Percentiles rank a stretch among this genome's conserved stretches.
Conservation (phyloP, 352 stramenopile genomes). For the Phytophthora idaei region DNA sequence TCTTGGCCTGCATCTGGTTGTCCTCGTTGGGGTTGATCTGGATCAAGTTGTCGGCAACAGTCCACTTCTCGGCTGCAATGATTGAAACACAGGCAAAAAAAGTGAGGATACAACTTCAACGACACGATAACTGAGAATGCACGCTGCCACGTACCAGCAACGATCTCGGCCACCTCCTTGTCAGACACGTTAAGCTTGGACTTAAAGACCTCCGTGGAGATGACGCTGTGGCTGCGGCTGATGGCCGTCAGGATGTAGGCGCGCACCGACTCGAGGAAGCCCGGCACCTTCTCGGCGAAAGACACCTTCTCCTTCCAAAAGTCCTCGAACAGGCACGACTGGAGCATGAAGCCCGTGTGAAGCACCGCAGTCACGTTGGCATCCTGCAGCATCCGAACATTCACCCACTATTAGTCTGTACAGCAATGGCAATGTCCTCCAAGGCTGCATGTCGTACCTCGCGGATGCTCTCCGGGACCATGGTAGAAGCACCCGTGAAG, state of each 20-base stretch:
- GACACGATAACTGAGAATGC: constrained; percentile 7
- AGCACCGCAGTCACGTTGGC: constrained; percentile 62
- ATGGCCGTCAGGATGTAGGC: constrained; percentile 79
- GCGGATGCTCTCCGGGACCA: constrained; percentile 71
- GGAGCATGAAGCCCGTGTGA: constrained; percentile 66
- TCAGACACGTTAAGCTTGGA: constrained; percentile 73
- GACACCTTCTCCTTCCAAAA: constrained; percentile 78
- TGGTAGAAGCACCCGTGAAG: constrained; percentile 74
- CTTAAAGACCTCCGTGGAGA: constrained; percentile 67
- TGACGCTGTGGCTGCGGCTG: constrained; percentile 72
- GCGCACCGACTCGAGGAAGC: constrained; percentile 76
- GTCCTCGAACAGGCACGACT: constrained; percentile 83
- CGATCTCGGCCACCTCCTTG: constrained; percentile 60
- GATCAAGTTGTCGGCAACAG: constrained; percentile 54
- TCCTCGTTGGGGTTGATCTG: constrained; percentile 74
- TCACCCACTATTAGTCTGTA: constrained; percentile 7
- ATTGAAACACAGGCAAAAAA: constrained; percentile 4
- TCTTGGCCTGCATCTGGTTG: constrained; percentile 89
- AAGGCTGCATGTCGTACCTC: constrained; percentile 44
- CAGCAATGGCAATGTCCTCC: background rate
- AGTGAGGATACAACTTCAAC: constrained; percentile 16
- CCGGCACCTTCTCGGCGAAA: constrained; percentile 65
- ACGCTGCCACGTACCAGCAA: constrained; percentile 44
- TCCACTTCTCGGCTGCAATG: constrained; percentile 73
- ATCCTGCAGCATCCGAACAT: constrained; percentile 41